Evolutionary conservation across 2,329 filamentous ascomycete species (phyloP), one percentile per base, ranked within the genome.

Genomic region (Helotiales sp.): DNA sequence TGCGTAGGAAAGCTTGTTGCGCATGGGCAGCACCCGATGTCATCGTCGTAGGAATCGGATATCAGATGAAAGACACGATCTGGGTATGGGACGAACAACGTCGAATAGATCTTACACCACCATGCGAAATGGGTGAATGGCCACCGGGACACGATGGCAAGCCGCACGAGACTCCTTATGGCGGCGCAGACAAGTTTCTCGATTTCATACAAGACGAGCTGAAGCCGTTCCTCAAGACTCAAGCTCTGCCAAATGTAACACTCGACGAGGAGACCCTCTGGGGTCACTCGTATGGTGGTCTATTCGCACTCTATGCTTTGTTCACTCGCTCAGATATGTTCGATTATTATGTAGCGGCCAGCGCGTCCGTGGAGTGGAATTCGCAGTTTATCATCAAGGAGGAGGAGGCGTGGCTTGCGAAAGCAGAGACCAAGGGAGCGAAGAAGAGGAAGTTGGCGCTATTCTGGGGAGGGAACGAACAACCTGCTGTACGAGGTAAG

Each of bases 221-320:
- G n/a, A 59, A 50, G 43, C 62, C 52, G 20, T 59, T 50, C 40
- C 22, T 64, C 54, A 49, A 64, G 40, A 52, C 15, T 2, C 7
- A 59, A 50, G 54, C 37, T n/a, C 32, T 64, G 17, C 43, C 40
- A 17, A 26, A 28, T 15, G 30, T 59, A 13, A 24, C 22, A 3
- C 10, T 64, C 22, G 28, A 37, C 1, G 43, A 59, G 17, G 34
- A 50, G 17, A 43, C 45, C 1, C 54, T 64, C 5, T 50, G 43
- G 26, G 62, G 62, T 28, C 52, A 64, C 22, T 64, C 62, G 11
- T 64, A 64, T 34, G 62, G 62, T 4, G 62, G 62, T 8, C 13
- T 64, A 26, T 64, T 64, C 26, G 43, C 62, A 2, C 54, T 64
- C 0, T 54, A 64, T 55, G 26, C 43, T 1, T 11, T 64, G 15